phyloP scores from a whole-genome alignment of 2,329 filamentous ascomycete genomes.

The Bertia moriformis region DNA sequence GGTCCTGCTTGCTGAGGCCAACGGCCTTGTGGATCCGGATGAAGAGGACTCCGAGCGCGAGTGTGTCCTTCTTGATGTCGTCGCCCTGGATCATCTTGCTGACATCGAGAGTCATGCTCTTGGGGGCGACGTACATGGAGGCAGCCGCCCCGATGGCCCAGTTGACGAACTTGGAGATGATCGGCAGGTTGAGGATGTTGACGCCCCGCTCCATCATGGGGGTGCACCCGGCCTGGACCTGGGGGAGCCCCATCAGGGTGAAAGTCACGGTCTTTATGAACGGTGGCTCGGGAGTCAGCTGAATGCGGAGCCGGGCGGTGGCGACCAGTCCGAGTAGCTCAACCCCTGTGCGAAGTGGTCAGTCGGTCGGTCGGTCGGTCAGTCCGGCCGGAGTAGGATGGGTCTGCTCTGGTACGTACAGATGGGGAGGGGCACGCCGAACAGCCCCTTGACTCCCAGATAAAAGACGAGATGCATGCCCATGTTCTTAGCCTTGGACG shows the following conservation, averaged over 20 bases:
- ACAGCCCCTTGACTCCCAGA: constrained; percentile 73
- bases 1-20: constrained; percentile 82
- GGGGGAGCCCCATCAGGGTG: constrained; percentile 84
- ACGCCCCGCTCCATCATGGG: constrained; percentile 85
- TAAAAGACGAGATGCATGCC: constrained; percentile 95
- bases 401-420: too few species aligned
- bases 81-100: constrained; percentile 83
- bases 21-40: constrained; percentile 78
- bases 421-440: constrained; percentile 75
- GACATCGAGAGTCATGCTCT: constrained; percentile 83
- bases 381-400: constrained; percentile 5
- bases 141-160: constrained; percentile 80
- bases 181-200: constrained; percentile 77
- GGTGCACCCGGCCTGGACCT: constrained; percentile 76
- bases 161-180: constrained; percentile 95
- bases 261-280: constrained; percentile 87
- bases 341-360: too few species aligned
- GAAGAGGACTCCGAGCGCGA: constrained; percentile 79
- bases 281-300: constrained; percentile 78
- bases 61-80: constrained; percentile 76
- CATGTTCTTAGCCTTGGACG: constrained; percentile 83
- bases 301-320: constrained; percentile 68
- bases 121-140: constrained; percentile 85
- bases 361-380: constrained; percentile 4
- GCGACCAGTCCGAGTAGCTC: constrained; percentile 84